phyloP scores from a whole-genome alignment of 169 alveolate genomes.

The Plasmodium chabaudi region DNA sequence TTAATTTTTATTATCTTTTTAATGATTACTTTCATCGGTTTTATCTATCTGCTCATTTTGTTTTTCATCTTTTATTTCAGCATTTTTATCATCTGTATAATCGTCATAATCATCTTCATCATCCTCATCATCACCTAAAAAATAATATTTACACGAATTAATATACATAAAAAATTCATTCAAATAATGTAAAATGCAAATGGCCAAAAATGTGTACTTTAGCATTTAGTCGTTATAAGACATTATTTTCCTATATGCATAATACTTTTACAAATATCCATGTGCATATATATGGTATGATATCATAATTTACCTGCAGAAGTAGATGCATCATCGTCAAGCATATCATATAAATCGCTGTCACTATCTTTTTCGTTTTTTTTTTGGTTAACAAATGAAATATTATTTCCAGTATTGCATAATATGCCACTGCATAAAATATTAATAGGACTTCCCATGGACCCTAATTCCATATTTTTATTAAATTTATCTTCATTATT shows the following conservation, averaged over 20 bases:
- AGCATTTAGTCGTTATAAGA: too few relatives aligned
- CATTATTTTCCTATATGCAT: too few relatives aligned
- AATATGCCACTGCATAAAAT: slow-evolving; percentile 19
- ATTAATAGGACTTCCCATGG: slow-evolving; percentile 2
- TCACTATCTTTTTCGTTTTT: slow-evolving; percentile 15
- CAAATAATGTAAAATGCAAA: too few relatives aligned
- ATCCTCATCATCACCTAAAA: slow-evolving; percentile 75
- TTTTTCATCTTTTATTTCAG: neutral
- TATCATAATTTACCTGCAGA: slow-evolving; percentile 57
- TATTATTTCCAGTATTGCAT: slow-evolving; percentile 3
- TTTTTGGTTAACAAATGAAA: slow-evolving; percentile 30
- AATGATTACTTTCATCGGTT: neutral
- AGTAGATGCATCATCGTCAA: slow-evolving; percentile 26
- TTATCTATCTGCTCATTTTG: neutral
- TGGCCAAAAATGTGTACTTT: too few relatives aligned
- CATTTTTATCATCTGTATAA: neutral
- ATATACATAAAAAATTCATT: too few relatives aligned
- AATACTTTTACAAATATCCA: too few relatives aligned
- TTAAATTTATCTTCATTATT: neutral
- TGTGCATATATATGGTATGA: too few relatives aligned
- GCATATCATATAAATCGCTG: neutral
- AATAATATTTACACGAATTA: too few relatives aligned
- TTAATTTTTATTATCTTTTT: slow-evolving; percentile 10
- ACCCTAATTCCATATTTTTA: slow-evolving; percentile 12
- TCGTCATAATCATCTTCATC: slow-evolving; percentile 51